Percentiles rank a stretch among this genome's conserved stretches.
Evolutionary conservation across 352 stramenopile genomes (phyloP).

Genomic region (Pythium rishiriense): DNA sequence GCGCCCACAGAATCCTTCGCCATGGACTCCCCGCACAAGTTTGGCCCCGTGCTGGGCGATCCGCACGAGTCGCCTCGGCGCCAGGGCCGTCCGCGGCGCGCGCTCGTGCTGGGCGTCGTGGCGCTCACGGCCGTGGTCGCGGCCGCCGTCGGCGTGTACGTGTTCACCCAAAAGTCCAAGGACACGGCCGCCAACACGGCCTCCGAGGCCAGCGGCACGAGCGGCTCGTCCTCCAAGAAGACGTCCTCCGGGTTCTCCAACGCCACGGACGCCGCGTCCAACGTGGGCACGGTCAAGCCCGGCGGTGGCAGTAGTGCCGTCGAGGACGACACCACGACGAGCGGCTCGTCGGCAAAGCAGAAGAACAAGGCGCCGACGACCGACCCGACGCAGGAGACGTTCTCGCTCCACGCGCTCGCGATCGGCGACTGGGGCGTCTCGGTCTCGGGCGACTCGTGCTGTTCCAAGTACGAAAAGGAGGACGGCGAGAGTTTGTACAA

Average conservation of each 20-base stretch:
- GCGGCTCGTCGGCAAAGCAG: background rate
- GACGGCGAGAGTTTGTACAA: conserved; percentile 21
- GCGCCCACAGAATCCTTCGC: background rate
- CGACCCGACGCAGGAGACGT: conserved; percentile 17
- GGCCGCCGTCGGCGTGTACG: conserved; percentile 10
- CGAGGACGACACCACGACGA: too few species aligned
- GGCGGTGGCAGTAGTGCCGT: background rate
- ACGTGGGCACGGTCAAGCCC: conserved; percentile 8
- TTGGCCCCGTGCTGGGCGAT: conserved; percentile 10
- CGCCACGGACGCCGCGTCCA: background rate
- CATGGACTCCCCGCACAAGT: conserved; percentile 3
- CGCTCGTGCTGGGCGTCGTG: conserved; percentile 12
- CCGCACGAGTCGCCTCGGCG: background rate
- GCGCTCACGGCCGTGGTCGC: conserved; percentile 12
- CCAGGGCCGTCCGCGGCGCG: background rate
- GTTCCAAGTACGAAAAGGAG: conserved; percentile 29
- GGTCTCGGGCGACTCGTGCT: conserved; percentile 26
- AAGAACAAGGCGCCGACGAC: background rate
- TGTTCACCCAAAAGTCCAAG: conserved; percentile 6
- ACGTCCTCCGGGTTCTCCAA: background rate
- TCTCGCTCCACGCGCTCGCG: conserved; percentile 24
- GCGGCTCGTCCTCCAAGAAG: background rate
- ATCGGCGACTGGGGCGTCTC: conserved; percentile 31
- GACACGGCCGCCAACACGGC: background rate
- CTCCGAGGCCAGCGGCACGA: conserved; percentile 6